Conservation (phyloP, 805 yeast genomes). For the Wickerhamomyces xylosicus region DNA sequence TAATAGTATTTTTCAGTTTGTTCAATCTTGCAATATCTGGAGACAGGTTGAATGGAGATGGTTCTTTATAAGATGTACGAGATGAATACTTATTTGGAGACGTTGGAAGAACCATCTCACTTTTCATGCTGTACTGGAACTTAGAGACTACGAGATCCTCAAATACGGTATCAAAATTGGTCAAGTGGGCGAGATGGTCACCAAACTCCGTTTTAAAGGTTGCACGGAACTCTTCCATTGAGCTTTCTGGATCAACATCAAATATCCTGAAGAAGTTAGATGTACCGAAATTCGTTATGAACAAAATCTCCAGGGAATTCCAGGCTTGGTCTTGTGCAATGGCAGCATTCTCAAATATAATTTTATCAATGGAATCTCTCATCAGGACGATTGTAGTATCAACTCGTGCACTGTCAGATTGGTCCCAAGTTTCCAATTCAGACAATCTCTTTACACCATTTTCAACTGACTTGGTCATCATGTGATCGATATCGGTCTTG, state of each 20-base stretch:
- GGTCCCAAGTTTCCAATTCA: constrained; percentile 50
- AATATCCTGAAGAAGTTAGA: constrained; percentile 9
- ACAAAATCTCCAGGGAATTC: constrained; percentile 13
- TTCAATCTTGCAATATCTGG: constrained; percentile 17
- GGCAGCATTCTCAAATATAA: constrained; percentile 45
- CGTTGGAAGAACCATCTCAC: constrained; percentile 16
- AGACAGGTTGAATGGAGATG: constrained; percentile 14
- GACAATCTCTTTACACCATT: constrained; percentile 35
- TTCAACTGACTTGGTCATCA: constrained; percentile 33
- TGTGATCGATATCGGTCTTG: constrained; percentile 42
- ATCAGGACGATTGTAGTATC: constrained; percentile 31
- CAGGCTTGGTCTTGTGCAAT: constrained; percentile 40
- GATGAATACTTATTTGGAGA: constrained; percentile 17
- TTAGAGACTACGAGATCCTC: constrained; percentile 21
- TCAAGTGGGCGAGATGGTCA: constrained; percentile 20
- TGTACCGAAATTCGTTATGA: constrained; percentile 7
- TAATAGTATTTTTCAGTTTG: constrained; percentile 5
- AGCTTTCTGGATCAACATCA: constrained; percentile 5
- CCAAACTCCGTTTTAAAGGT: constrained; percentile 15
- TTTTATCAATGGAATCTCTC: constrained; percentile 39
- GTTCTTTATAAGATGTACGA: constrained; percentile 7
- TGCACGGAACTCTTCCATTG: constrained; percentile 12
- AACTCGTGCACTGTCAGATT: constrained; percentile 30
- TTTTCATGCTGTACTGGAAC: constrained; percentile 12
- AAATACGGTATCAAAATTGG: constrained; percentile 25